These are phyloP conservation scores for Mycosarcoma maydis DNA, from an alignment of 1,284 basidiomycete genomes.

Conservation along the genomic window DNA sequence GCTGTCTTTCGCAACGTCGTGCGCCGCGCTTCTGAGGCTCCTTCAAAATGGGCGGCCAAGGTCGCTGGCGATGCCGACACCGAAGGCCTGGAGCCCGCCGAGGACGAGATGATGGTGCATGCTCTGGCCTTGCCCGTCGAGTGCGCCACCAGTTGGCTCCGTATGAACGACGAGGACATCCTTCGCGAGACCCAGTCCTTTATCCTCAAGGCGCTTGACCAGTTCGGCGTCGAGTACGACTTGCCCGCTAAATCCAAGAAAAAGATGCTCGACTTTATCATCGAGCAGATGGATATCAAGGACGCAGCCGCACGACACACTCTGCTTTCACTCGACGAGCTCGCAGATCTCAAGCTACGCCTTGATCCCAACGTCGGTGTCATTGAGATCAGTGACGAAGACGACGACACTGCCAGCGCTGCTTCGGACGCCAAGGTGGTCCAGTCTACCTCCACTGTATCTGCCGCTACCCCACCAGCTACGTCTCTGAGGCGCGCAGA, in stretches of 20 bases:
- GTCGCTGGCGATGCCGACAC: slow-evolving; percentile 16
- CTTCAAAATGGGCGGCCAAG: slow-evolving; percentile 27
- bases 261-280: slow-evolving; percentile 58
- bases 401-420: slow-evolving; percentile 35
- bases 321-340: slow-evolving; percentile 53
- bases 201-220: slow-evolving; percentile 55
- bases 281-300: slow-evolving; percentile 56
- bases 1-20: slow-evolving; percentile 48
- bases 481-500: slow-evolving; percentile 8
- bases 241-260: slow-evolving; percentile 46
- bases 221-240: slow-evolving; percentile 43
- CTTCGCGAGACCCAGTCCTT: slow-evolving; percentile 59
- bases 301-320: slow-evolving; percentile 48
- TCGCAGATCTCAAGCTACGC: slow-evolving; percentile 52
- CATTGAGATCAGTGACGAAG: slow-evolving; percentile 46
- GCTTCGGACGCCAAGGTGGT: slow-evolving; percentile 23
- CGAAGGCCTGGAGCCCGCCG: slow-evolving; percentile 22
- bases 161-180: slow-evolving; percentile 65
- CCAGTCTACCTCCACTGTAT: slow-evolving; percentile 4
- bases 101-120: slow-evolving; percentile 44
- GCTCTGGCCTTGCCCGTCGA: slow-evolving; percentile 57
- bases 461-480: neutral
- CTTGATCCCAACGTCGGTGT: slow-evolving; percentile 33
- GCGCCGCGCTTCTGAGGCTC: slow-evolving; percentile 40
- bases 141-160: slow-evolving; percentile 59